Percentiles rank a stretch among this genome's conserved stretches.
Evolutionary conservation across 495 filamentous ascomycete genomes (phyloP).

Genomic region (Aspergillus asperescens): DNA sequence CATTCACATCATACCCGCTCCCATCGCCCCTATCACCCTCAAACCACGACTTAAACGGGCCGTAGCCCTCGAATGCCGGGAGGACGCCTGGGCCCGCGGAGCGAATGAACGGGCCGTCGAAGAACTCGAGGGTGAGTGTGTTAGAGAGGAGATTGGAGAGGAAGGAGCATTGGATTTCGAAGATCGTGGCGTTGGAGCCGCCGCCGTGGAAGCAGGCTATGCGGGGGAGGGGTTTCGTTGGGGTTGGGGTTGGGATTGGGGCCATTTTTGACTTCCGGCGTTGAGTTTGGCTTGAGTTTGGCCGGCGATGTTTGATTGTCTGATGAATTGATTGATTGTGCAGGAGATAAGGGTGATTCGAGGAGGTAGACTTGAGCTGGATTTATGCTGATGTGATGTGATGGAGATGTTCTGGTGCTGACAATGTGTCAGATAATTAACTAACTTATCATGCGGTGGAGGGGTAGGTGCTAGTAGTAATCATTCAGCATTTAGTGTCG

Average conservation of each 20-base stretch:
- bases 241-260: background rate
- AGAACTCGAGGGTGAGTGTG: slow-evolving; percentile 27
- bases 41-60: slow-evolving; percentile 52
- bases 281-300: too few species aligned
- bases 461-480: too few species aligned
- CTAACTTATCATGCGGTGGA: too few species aligned
- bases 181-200: slow-evolving; percentile 27
- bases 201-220: slow-evolving; percentile 37
- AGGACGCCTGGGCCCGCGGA: slow-evolving; percentile 35
- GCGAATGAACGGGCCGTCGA: slow-evolving; percentile 27
- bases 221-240: slow-evolving; percentile 18
- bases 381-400: too few species aligned
- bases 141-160: slow-evolving; percentile 17
- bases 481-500: background rate
- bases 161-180: slow-evolving; percentile 25
- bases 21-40: slow-evolving; percentile 37
- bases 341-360: too few species aligned
- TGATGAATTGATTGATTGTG: too few species aligned
- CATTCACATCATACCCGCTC: slow-evolving; percentile 17
- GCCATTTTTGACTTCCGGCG: background rate
- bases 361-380: too few species aligned
- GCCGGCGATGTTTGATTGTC: too few species aligned
- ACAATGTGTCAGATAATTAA: too few species aligned
- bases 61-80: slow-evolving; percentile 33
- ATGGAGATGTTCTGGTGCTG: background rate